Percentiles rank a stretch among this genome's conserved stretches.
Evolutionary conservation across 2,329 filamentous ascomycete genomes (phyloP).

Genomic region (Aphanocladium album): DNA sequence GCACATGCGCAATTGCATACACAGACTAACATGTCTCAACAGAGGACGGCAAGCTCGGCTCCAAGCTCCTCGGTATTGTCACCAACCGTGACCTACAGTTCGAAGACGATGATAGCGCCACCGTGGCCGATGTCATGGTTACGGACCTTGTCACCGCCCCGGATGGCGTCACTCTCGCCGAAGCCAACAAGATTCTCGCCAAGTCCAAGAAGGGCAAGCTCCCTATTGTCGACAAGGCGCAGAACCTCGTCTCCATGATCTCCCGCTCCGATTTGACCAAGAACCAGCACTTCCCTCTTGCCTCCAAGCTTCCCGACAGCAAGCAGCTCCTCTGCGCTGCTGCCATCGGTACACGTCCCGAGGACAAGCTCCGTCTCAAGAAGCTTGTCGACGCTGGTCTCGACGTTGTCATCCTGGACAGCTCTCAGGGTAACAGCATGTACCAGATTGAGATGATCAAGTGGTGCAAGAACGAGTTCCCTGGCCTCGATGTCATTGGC

Average conservation of each 20-base stretch:
- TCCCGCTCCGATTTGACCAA: constrained; percentile 96
- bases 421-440: constrained; percentile 96
- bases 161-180: constrained; percentile 73
- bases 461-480: constrained; percentile 85
- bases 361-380: constrained; percentile 81
- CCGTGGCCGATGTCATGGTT: constrained; percentile 89
- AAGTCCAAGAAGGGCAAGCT: constrained; percentile 98
- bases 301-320: constrained; percentile 91
- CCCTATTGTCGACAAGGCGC: constrained; percentile 77
- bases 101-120: constrained; percentile 66
- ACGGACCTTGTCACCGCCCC: constrained; percentile 87
- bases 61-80: constrained; percentile 94
- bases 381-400: constrained; percentile 91
- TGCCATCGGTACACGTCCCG: constrained; percentile 88
- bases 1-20: not conserved
- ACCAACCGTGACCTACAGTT: constrained; percentile 98
- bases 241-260: constrained; percentile 87
- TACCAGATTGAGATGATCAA: constrained; percentile 99
- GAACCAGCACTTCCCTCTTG: constrained; percentile 94
- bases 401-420: constrained; percentile 92
- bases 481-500: constrained; percentile 86
- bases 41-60: constrained; percentile 91
- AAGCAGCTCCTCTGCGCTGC: constrained; percentile 97
- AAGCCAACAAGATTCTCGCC: constrained; percentile 90
- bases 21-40: constrained; percentile 13